Evolutionary conservation across 192 early-diverging fungal genomes (phyloP).

Genomic region (Coemansia sp.): DNA sequence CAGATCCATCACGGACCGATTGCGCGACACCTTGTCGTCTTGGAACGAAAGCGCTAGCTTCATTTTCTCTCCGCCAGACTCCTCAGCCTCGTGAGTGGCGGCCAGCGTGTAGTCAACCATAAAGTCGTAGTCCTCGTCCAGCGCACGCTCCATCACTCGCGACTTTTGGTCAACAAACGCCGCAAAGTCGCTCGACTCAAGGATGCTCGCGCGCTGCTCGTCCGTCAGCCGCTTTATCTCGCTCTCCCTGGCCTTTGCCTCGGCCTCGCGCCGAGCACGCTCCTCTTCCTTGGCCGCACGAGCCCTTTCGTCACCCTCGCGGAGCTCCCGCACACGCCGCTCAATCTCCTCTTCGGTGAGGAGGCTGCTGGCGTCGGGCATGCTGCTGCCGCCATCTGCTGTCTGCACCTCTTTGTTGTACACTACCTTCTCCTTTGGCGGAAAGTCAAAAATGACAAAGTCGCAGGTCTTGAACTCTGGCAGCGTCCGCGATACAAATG

Average conservation of each 20-base stretch:
- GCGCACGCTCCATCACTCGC: conserved; percentile 86
- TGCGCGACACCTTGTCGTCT: conserved; percentile 83
- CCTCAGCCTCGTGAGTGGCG: conserved; percentile 53
- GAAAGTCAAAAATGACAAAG: conserved; percentile 82
- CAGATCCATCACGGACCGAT: conserved; percentile 90
- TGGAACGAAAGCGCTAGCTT: conserved; percentile 73
- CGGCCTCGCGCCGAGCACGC: conserved; percentile 63
- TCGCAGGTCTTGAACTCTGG: conserved; percentile 74
- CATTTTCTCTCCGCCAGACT: conserved; percentile 67
- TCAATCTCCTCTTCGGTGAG: conserved; percentile 50
- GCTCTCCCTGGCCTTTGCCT: conserved; percentile 62
- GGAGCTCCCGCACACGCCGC: conserved; percentile 50
- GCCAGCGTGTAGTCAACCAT: conserved; percentile 91
- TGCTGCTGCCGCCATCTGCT: conserved; percentile 42
- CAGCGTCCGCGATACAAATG: conserved; percentile 14
- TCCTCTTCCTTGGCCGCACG: conserved; percentile 40
- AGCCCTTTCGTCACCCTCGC: conserved; percentile 47
- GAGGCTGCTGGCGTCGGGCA: conserved; percentile 33
- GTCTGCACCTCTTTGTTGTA: conserved; percentile 93
- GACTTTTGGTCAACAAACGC: conserved; percentile 88
- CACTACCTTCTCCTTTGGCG: conserved; percentile 81
- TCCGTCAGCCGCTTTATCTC: conserved; percentile 75
- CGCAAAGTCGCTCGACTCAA: conserved; percentile 74
- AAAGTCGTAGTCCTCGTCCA: conserved; percentile 88
- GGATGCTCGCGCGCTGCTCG: conserved; percentile 78